These are phyloP conservation scores for Pichia eremophila DNA, from an alignment of 805 yeast genomes.

Conservation along the genomic window DNA sequence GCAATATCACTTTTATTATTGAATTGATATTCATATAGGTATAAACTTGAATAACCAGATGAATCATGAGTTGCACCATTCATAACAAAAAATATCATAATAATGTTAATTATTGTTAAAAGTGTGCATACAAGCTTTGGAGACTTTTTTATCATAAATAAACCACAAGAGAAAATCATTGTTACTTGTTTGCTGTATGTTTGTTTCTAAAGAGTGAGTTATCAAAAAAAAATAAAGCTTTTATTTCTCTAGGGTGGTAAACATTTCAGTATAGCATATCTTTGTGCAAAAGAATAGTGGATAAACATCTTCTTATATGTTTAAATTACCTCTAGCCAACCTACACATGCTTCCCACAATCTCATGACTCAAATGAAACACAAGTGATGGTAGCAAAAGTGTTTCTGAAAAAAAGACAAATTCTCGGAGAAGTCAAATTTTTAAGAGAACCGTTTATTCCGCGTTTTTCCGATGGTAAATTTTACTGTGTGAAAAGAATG, in stretches of 20 bases:
- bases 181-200: background rate
- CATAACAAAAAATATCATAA: conserved; percentile 11
- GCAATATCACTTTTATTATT: conserved; percentile 9
- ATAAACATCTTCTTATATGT: no score
- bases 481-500: no score
- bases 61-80: conserved; percentile 12
- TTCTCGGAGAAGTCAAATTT: no score
- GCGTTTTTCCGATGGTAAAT: background rate
- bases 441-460: no score
- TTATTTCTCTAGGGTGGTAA: no score
- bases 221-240: no score
- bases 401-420: background rate
- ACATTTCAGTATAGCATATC: no score
- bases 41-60: conserved; percentile 6
- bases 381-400: background rate
- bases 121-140: conserved; percentile 7
- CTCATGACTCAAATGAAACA: background rate
- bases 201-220: no score
- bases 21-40: conserved; percentile 7
- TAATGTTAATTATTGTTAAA: conserved; percentile 7
- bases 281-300: no score
- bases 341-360: no score
- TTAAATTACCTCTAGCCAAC: no score
- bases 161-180: conserved; percentile 2
- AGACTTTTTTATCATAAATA: conserved; percentile 5